Base-by-base conservation (phyloP, 257 asterid genomes). In the Rehmannia glutinosa region DNA sequence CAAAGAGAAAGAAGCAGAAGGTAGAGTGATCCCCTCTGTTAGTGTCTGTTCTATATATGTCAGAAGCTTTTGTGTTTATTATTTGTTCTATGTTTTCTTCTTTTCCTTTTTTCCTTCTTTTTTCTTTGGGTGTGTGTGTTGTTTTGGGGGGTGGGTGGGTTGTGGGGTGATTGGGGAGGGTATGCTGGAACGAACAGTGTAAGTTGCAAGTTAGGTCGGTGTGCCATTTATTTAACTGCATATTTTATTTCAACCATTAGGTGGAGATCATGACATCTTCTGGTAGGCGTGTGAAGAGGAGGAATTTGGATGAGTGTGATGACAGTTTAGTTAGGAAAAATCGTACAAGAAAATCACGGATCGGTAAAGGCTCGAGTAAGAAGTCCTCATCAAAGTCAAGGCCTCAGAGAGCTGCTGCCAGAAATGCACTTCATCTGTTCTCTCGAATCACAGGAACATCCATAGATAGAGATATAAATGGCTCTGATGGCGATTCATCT, bases 371-470 rank as follows among this genome's bases (percentile, higher is more conserved):
- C 41, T 79, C 73, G 2, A 77, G 72, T 72, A 93, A 75, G 58
- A 87, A 75, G 73, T 82, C 87, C 35, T 81, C 84, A 28, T 84
- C 87, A 11, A 88, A 87, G 77, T 81, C 81, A n/a, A 84, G 99
- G 75, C 99, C 99, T 77, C 95, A 64, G 78, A 84, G 99, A 78
- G 97, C 95, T 77, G 98, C 99, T 71, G 98, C 99, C 10, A 85
- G 91, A 77, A 94, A 94, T 72, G 99, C 99, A 25, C 98, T 91
- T 83, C 84, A 88, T 83, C 69, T 91, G 56, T 91, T 94, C 78
- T 87, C 99, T 19, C 88, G 84, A 69, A 91, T 87, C 66, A 88
- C 95, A 1, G 99, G 96, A 68, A 84, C 93, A 67, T 85, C 95
- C 20, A 70, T 82, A 28, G 92, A 91, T 74, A 90, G 76, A 73